Base-by-base conservation (phyloP, 176 grass and related monocot genomes). In the Paspalum vaginatum region DNA sequence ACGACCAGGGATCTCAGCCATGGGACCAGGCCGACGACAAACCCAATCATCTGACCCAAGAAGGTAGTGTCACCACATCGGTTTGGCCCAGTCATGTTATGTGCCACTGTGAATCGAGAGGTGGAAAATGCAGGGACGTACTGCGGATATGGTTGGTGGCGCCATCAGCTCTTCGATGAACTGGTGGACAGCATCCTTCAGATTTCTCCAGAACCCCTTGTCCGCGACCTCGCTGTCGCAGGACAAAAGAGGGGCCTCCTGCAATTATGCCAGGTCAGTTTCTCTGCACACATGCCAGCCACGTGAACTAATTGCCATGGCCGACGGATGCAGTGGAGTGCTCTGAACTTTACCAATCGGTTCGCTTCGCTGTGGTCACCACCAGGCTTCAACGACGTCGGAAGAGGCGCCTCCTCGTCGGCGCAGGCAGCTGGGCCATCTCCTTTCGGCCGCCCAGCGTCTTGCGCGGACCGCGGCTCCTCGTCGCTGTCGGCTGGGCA, bases 121-220 rank as follows among this genome's bases (percentile, higher is more conserved):
- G 5, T 46, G 38, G 10, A 37, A 18, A 11, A 61, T 61, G 58
- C n/a, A 76, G 51, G 13, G 54, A 78, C 61, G 6, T 87, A 98
- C 95, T 1, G 95, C 90, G 13, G 90, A 88, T 74, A 94, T 74
- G 9, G 95, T 98, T 27, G 95, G 92, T 53, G 95, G 95, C 52
- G 85, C 87, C 65, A 94, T 74, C 79, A 98, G 63, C 80, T 92
- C 95, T 81, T 91, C 70, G 7, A 82, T 18, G 68, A 94, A 26
- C 75, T 98, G 82, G 7, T 83, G 74, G n/a, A 83, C 26, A 40
- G 61, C 39, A 74, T 87, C 88, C 75, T 94, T 98, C 5, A 87
- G 48, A 37, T 84, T 98, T 17, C 65, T 65, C 79, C 84, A 98
- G 45, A 93, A 83, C 43, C 81, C 89, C 68, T 85, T 88, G 10